These are phyloP conservation scores for Boletus coccyginus DNA, from an alignment of 768 basidiomycete species.

Conservation along the genomic window DNA sequence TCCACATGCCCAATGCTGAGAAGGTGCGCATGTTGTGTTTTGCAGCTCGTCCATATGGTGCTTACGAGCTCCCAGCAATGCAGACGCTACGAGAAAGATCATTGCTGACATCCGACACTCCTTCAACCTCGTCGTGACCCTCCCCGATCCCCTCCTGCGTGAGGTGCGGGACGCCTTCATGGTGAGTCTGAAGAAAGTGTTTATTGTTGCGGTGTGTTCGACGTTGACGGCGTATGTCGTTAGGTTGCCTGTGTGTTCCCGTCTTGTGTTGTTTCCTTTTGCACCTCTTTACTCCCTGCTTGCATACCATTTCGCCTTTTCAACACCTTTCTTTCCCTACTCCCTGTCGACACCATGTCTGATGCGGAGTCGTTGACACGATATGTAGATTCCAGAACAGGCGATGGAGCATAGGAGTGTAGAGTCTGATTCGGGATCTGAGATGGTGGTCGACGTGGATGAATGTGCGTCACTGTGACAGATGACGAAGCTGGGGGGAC, in stretches of 20 bases:
- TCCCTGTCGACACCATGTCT: neutral
- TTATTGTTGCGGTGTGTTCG: conserved; percentile 19
- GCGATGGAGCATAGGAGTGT: neutral
- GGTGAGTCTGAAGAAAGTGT: conserved; percentile 17
- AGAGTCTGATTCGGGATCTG: neutral
- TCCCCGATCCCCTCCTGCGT: conserved; percentile 14
- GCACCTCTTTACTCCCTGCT: no score
- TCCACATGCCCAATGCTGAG: conserved; percentile 6
- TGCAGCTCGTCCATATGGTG: no score
- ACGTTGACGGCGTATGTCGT: conserved; percentile 3
- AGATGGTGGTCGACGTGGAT: no score
- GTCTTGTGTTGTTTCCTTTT: no score
- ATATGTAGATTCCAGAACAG: conserved; percentile 13
- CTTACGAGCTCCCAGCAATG: no score
- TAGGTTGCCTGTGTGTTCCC: neutral
- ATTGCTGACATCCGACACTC: conserved; percentile 20
- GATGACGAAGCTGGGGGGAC: no score
- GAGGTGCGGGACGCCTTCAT: conserved; percentile 18
- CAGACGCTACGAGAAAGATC: neutral
- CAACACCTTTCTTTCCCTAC: neutral
- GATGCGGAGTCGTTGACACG: neutral
- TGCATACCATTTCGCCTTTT: conserved; percentile 7
- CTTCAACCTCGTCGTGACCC: conserved; percentile 8
- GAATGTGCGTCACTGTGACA: no score
- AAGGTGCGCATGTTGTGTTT: neutral